Base-by-base conservation (phyloP, 2,329 filamentous ascomycete genomes). In the Sphaerulina musiva region DNA sequence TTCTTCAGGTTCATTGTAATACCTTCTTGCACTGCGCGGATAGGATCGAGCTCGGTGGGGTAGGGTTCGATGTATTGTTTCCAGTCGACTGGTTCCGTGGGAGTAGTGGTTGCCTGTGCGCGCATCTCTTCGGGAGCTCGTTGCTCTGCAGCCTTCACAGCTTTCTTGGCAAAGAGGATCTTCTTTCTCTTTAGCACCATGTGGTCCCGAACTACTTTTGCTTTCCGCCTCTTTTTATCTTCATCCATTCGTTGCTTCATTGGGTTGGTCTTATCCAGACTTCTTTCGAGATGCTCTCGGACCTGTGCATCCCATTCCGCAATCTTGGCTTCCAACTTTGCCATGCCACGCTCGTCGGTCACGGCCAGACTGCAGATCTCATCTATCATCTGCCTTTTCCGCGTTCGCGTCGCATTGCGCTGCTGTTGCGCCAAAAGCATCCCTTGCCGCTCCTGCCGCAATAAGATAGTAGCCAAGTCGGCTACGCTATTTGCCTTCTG, bases 401-500 rank as follows among this genome's bases (percentile, higher is more conserved):
- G 53, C 34, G 9, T 14, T 29, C 54, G 47, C 14, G 51, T 32
- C 8, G 46, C 32, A 23, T 14, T 36, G n/a, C 53, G 31, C 48
- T 48, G 64, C 31, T 57, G 67, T 56, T 54, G 55, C 42, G 50
- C 56, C 51, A 66, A 67, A 32, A 55, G 48, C 1, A 31, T 55
- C 10, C 66, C 70, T 39, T 65, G 67, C 44, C 70, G 62, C 41
- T 76, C 70, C 62, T 81, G 78, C 56, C 77, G 73, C 26, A 68
- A 58, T 49, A 84, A 65, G 2, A 83, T 79, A 17, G 78, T 77
- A 1, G 81, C 80, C 23, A 83, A 66, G 63, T 85, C 82, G 4
- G 81, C 82, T 17, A 83, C 74, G 42, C 74, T 76, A 53, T 81
- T 84, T n/a, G 80, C 80, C 66, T 80, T 82, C 66, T 85, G 82